Evolutionary conservation across 2,329 filamentous ascomycete species (phyloP), one percentile per base, ranked within the genome.

Genomic region (Tolypocladium tundrense): DNA sequence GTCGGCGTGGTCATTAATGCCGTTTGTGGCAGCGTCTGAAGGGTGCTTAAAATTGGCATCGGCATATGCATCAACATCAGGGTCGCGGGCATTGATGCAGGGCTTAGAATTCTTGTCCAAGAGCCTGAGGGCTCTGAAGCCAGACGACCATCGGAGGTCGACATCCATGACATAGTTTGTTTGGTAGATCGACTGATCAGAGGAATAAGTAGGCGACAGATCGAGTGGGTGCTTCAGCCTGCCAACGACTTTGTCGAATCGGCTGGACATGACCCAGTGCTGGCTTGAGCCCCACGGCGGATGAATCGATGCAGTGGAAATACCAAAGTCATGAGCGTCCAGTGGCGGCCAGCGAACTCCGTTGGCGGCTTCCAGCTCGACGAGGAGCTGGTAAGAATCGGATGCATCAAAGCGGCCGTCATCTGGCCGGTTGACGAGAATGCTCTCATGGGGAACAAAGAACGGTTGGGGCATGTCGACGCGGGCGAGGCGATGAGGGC

Each of bases 321-420:
- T 60, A 19, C 68, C 70, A 52, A 72, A 65, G 60, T 72, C 70
- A 19, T 65, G 64, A n/a, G 66, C 61, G 41, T 78, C 74, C 16
- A 77, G 65, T 0, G 82, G 82, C 4, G 82, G 82, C 82, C 82
- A 85, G 42, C 71, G 71, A 13, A 71, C 69, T 57, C 76, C 74
- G 51, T 75, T 75, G 7, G 75, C 75, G 10, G 80, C 77, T 63
- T 81, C 79, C 19, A 85, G 68, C 63, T 84, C 80, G 43, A 83
- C 69, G 24, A 73, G 69, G 16, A 84, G 66, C 58, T 75, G 71
- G 66, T 84, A 85, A 27, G 70, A 69, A 54, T 80, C 74, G 37
- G 76, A 78, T 43, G 82, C 68, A 59, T 75, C 76, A 62, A 79
- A 78, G 6, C 73, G 70, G 39, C 70, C 68, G 31, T 79, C 75